A percentile compares a stretch with the other conserved stretches of the same genome.
Evolutionary conservation across 495 filamentous ascomycete genomes (phyloP).

Genomic region (Annulohypoxylon stygium): DNA sequence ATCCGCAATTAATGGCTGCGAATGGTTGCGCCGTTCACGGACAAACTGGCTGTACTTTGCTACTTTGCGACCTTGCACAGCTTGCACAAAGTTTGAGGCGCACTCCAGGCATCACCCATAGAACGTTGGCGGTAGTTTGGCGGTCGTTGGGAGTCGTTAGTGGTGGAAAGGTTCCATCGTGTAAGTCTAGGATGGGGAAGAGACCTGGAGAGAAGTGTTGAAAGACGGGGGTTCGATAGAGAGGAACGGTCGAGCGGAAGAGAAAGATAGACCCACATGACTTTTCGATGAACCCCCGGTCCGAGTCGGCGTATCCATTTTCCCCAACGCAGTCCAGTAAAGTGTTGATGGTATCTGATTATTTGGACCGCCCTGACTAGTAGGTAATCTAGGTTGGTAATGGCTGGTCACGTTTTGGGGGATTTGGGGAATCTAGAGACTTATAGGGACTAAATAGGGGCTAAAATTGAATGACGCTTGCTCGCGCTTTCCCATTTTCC

Average conservation of each 20-base stretch:
- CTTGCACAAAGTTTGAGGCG: background rate
- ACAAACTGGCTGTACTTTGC: background rate
- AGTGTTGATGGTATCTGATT: slow-evolving; percentile 33
- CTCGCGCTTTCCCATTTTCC: background rate
- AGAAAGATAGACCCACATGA: slow-evolving; percentile 41
- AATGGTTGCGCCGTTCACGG: background rate
- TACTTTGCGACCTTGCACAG: too few species aligned
- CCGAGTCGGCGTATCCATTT: slow-evolving; percentile 40
- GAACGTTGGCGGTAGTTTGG: background rate
- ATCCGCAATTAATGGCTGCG: background rate
- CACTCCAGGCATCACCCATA: slow-evolving; percentile 29
- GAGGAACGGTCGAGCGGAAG: slow-evolving; percentile 52
- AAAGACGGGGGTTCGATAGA: slow-evolving; percentile 22
- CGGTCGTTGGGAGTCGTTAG: background rate
- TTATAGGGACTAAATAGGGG: slow-evolving; percentile 26
- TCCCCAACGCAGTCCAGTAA: slow-evolving; percentile 29
- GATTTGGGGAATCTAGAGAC: slow-evolving; percentile 12
- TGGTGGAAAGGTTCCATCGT: slow-evolving; percentile 27
- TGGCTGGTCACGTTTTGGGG: slow-evolving; percentile 30
- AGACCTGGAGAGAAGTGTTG: slow-evolving; percentile 1
- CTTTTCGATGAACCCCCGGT: slow-evolving; percentile 31
- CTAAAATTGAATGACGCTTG: background rate
- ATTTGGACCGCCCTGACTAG: slow-evolving; percentile 28
- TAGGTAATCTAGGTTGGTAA: slow-evolving; percentile 21
- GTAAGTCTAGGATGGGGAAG: slow-evolving; percentile 30